Evolutionary conservation across 1,284 basidiomycete species (phyloP), one percentile per base, ranked within the genome.

Genomic region (Cryptococcus sp.): DNA sequence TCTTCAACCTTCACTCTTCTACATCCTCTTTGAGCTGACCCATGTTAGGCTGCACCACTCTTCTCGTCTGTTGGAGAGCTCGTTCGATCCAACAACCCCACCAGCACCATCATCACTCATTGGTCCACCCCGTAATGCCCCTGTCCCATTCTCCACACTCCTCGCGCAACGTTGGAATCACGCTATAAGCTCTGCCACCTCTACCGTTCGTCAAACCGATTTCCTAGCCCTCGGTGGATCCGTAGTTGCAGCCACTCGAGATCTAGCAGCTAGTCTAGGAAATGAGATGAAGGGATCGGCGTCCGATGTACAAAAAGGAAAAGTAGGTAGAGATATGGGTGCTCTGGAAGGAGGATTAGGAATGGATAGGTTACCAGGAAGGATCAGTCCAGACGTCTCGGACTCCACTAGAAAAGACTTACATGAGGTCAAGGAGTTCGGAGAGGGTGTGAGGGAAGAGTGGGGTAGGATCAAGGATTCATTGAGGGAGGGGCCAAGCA

Each of bases 91-190:
- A 7, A 42, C 59, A 31, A 36, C 48, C 31, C 56, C 57, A 34
- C 61, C 62, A 0, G 69, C 70, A 2, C 54, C 61, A 5, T 60
- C 63, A 22, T 48, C 65, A 11, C 57, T 59, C 40, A 56, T 71
- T 25, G 65, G 71, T n/a, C 57, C 56, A 2, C 49, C 56, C 23
- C 23, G 23, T 24, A 43, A 21, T 21, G 21, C 19, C 19, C 41
- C 41, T 21, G 11, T 24, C 10, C 45, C 56, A 11, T 70, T 73
- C 54, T 45, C 50, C 18, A 56, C 62, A n/a, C 45, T 61, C 7
- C 55, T 73, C 37, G 58, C 60, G 32, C 54, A 58, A 37, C 51
- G 54, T 49, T 73, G 71, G 71, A 73, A 73, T 56, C 45, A 55
- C 9, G 61, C 68, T 7, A 28, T 73, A 24, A 46, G 58, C 4